Evolutionary conservation across 352 stramenopile species (phyloP).

Genomic region (Phytopythium chamaehyphon): DNA sequence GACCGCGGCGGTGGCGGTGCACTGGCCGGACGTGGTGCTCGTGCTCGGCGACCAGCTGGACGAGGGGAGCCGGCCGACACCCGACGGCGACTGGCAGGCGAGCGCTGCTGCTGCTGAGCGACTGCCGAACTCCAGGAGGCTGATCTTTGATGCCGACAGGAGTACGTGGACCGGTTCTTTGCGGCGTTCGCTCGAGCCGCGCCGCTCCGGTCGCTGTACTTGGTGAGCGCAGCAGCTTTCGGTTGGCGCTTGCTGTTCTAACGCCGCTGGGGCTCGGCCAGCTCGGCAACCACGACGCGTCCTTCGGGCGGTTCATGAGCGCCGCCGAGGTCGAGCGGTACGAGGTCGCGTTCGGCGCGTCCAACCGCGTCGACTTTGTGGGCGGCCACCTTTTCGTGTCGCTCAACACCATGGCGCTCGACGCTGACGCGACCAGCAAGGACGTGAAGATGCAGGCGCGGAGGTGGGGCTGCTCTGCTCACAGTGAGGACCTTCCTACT

Average conservation of each 20-base stretch:
- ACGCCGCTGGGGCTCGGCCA: slow-evolving; percentile 6
- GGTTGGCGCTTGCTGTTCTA: neutral
- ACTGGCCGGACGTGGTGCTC: slow-evolving; percentile 52
- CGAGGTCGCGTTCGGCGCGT: slow-evolving; percentile 51
- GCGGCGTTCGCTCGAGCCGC: slow-evolving; percentile 28
- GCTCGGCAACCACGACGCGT: slow-evolving; percentile 77
- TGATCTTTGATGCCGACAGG: slow-evolving; percentile 11
- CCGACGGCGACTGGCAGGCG: slow-evolving; percentile 46
- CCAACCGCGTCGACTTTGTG: slow-evolving; percentile 49
- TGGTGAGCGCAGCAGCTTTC: slow-evolving; percentile 30
- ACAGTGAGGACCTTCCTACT: neutral
- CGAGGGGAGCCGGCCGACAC: slow-evolving; percentile 54
- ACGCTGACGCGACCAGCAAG: slow-evolving; percentile 42
- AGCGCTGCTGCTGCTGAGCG: neutral
- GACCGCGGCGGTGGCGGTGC: slow-evolving; percentile 36
- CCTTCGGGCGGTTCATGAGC: slow-evolving; percentile 51
- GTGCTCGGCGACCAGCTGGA: slow-evolving; percentile 75
- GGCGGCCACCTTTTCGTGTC: slow-evolving; percentile 52
- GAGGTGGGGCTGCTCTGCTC: slow-evolving; percentile 20
- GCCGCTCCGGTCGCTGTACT: slow-evolving; percentile 44
- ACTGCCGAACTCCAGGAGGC: neutral
- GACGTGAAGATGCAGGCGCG: slow-evolving; percentile 46
- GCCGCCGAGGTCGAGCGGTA: slow-evolving; percentile 39
- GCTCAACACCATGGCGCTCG: slow-evolving; percentile 79
- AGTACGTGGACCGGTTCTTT: slow-evolving; percentile 56